These are phyloP conservation scores for Proliferodiscus dingleyae DNA, from an alignment of 2,329 filamentous ascomycete genomes.

Conservation along the genomic window DNA sequence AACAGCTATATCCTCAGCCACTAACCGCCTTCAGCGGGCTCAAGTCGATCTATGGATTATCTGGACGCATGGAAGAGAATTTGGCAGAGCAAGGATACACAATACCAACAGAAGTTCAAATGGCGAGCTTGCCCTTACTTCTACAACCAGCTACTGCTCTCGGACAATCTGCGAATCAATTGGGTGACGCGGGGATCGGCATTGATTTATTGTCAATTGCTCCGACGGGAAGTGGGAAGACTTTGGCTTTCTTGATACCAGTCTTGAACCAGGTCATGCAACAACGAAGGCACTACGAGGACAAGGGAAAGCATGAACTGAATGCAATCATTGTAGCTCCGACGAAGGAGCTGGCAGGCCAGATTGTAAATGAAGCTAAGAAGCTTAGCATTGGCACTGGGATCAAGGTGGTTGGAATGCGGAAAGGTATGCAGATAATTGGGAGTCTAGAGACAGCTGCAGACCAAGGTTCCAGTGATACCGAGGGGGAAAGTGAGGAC, in stretches of 20 bases:
- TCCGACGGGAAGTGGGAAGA: constrained; percentile 95
- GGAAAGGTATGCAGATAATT: constrained; percentile 73
- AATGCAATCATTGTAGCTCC: constrained; percentile 70
- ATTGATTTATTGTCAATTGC: constrained; percentile 84
- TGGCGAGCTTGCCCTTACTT: constrained; percentile 77
- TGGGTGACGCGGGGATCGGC: constrained; percentile 26
- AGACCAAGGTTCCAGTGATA: constrained; percentile 28
- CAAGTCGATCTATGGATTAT: constrained; percentile 65
- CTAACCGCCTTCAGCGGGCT: constrained; percentile 73
- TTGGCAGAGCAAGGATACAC: constrained; percentile 78
- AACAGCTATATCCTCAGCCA: constrained; percentile 71
- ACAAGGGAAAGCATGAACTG: constrained; percentile 46
- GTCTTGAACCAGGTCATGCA: constrained; percentile 71
- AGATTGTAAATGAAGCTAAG: constrained; percentile 79
- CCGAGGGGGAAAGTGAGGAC: constrained; percentile 30
- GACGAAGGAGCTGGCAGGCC: constrained; percentile 71
- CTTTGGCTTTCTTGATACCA: constrained; percentile 85
- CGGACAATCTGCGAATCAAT: constrained; percentile 31
- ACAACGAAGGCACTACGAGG: constrained; percentile 36
- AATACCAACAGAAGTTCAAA: constrained; percentile 88
- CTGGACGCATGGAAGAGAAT: constrained; percentile 70
- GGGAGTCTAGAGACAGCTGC: constrained; percentile 32
- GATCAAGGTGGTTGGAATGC: constrained; percentile 75
- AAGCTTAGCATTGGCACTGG: constrained; percentile 76
- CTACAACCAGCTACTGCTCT: constrained; percentile 53